These are phyloP conservation scores for Neophaeococcomyces mojaviensis DNA, from an alignment of 2,329 filamentous ascomycete species.

Conservation along the genomic window DNA sequence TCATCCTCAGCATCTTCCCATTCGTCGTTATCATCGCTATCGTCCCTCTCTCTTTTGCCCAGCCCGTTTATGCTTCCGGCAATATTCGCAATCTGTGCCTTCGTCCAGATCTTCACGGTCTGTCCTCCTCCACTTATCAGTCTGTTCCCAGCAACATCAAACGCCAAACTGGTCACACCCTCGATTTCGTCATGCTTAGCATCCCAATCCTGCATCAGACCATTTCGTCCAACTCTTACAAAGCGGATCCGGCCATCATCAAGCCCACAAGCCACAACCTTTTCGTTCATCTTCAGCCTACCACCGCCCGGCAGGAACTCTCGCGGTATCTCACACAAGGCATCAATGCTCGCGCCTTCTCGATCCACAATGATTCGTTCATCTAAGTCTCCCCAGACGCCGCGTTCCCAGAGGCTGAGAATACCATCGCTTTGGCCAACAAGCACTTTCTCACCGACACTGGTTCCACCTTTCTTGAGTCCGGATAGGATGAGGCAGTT, in stretches of 20 bases:
- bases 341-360: slow-evolving; percentile 72
- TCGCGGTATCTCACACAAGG: slow-evolving; percentile 64
- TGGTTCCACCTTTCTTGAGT: slow-evolving; percentile 57
- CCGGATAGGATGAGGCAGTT: slow-evolving; percentile 71
- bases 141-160: slow-evolving; percentile 69
- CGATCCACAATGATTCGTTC: slow-evolving; percentile 73
- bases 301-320: slow-evolving; percentile 51
- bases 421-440: slow-evolving; percentile 75
- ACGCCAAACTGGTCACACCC: slow-evolving; percentile 70
- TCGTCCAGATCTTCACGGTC: slow-evolving; percentile 82
- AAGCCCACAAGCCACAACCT: slow-evolving; percentile 62
- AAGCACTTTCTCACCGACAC: slow-evolving; percentile 66
- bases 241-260: slow-evolving; percentile 74
- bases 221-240: slow-evolving; percentile 65
- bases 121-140: slow-evolving; percentile 85
- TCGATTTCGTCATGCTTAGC: slow-evolving; percentile 78
- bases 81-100: slow-evolving; percentile 38
- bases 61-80: slow-evolving; percentile 24
- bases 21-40: slow-evolving; percentile 39
- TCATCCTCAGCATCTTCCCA: slow-evolving; percentile 40
- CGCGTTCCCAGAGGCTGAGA: slow-evolving; percentile 87
- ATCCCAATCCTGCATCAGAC: slow-evolving; percentile 55
- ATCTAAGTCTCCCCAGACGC: slow-evolving; percentile 91
- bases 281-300: slow-evolving; percentile 52
- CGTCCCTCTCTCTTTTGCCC: slow-evolving; percentile 29